Percentiles rank a stretch among this genome's conserved stretches.
Evolutionary conservation across 441 rosid genomes (phyloP).

Genomic region (Pelargonium myrrhifolium): DNA sequence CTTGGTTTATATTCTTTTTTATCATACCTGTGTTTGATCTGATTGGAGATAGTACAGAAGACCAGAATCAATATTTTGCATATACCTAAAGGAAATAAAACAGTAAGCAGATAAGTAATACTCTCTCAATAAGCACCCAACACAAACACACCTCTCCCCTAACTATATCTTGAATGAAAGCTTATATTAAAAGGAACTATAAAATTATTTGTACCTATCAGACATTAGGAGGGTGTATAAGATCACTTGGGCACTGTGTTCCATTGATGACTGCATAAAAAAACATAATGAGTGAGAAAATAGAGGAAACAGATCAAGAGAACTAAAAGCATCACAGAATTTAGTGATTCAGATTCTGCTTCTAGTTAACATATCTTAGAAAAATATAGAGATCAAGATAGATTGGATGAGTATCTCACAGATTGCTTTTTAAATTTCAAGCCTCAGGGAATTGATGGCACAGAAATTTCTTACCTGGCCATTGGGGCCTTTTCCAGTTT

Average conservation of each 20-base stretch:
- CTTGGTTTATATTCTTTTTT: not conserved
- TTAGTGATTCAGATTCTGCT: not conserved
- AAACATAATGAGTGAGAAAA: slow-evolving; percentile 13
- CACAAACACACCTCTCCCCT: not conserved
- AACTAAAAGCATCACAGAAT: not conserved
- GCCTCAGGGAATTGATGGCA: not conserved
- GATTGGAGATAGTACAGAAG: slow-evolving; percentile 84
- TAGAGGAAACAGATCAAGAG: slow-evolving; percentile 2
- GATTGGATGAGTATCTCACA: not conserved
- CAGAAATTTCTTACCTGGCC: slow-evolving; percentile 58
- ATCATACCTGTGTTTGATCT: slow-evolving; percentile 73
- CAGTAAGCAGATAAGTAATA: slow-evolving; percentile 15
- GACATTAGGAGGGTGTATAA: slow-evolving; percentile 98
- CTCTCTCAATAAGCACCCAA: slow-evolving; percentile 5
- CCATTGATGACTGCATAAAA: slow-evolving; percentile 68
- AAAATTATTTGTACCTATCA: slow-evolving; percentile 54
- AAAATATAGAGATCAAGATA: not conserved
- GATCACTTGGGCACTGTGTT: slow-evolving; percentile 95
- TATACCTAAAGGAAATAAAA: slow-evolving; percentile 47
- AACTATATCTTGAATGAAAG: not conserved
- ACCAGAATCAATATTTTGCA: slow-evolving; percentile 71
- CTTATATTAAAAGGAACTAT: not conserved
- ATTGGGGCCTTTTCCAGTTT: slow-evolving; percentile 74
- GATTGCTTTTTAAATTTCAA: slow-evolving; percentile 5
- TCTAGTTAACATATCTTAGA: not conserved